These are phyloP conservation scores for Gossypium stocksii DNA, from an alignment of 345 rosid species.

Conservation along the genomic window DNA sequence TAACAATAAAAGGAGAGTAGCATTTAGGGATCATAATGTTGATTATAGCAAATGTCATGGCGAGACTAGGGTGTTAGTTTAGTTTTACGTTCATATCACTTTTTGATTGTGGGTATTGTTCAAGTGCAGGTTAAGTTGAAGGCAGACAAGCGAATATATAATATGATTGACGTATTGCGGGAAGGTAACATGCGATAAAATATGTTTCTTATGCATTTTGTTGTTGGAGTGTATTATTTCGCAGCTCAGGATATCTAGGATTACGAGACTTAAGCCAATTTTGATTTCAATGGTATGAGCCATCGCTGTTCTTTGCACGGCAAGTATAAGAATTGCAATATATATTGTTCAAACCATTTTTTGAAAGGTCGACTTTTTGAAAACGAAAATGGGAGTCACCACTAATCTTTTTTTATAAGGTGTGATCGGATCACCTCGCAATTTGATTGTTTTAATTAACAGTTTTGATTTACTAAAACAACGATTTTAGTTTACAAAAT, in stretches of 20 bases:
- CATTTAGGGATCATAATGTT: neutral
- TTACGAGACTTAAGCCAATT: neutral
- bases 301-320: neutral
- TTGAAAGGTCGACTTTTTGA: too few relatives aligned
- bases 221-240: neutral
- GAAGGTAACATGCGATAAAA: constrained; percentile 55
- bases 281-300: too few relatives aligned
- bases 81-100: neutral
- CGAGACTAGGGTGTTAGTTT: too few relatives aligned
- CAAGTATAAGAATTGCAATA: too few relatives aligned
- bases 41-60: neutral
- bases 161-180: constrained; percentile 81
- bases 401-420: too few relatives aligned
- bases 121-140: constrained; percentile 48
- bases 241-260: neutral
- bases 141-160: constrained; percentile 70
- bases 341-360: too few relatives aligned
- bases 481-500: too few relatives aligned
- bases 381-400: too few relatives aligned
- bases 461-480: too few relatives aligned
- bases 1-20: neutral
- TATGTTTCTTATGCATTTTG: neutral
- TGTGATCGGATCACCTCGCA: too few relatives aligned
- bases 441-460: too few relatives aligned
- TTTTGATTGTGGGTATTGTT: neutral